Evolutionary conservation across 78 protist species (phyloP).

Genomic region (Speleostelium caveatum): DNA sequence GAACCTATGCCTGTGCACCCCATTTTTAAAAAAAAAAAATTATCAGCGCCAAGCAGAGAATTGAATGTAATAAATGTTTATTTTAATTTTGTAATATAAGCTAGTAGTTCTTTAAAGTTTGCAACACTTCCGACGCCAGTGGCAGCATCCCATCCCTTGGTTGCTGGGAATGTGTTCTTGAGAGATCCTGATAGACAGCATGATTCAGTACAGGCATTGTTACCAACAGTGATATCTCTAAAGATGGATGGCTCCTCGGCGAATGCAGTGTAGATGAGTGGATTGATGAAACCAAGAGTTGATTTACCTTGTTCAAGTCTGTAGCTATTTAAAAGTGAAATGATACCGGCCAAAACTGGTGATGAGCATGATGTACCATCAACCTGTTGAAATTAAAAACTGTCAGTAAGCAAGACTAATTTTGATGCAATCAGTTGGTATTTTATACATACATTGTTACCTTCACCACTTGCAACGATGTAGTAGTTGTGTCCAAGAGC

Average conservation of each 20-base stretch:
- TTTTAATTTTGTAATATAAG: slow-evolving; percentile 17
- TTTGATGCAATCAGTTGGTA: too few species aligned
- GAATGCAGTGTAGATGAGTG: slow-evolving; percentile 44
- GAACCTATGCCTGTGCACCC: slow-evolving; percentile 64
- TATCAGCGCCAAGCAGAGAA: too few species aligned
- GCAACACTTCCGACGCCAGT: slow-evolving; percentile 64
- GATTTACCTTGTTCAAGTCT: slow-evolving; percentile 13
- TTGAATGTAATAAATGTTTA: too few species aligned
- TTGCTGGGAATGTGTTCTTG: slow-evolving; percentile 40
- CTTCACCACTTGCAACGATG: slow-evolving; percentile 9
- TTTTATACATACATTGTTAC: too few species aligned
- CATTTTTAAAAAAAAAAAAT: too few species aligned
- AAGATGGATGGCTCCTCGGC: not conserved
- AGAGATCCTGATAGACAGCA: slow-evolving; percentile 37
- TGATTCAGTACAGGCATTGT: slow-evolving; percentile 41
- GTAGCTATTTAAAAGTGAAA: slow-evolving; percentile 63
- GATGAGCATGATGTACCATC: slow-evolving; percentile 81
- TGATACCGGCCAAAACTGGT: slow-evolving; percentile 62
- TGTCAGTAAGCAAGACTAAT: too few species aligned
- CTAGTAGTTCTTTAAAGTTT: slow-evolving; percentile 10
- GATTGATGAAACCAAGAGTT: slow-evolving; percentile 76
- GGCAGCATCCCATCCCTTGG: slow-evolving; percentile 76
- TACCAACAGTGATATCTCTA: slow-evolving; percentile 77
- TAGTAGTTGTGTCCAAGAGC: slow-evolving; percentile 71
- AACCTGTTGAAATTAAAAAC: too few species aligned